Evolutionary conservation across 257 asterid genomes (phyloP).

Genomic region (Ehretia macrophylla): DNA sequence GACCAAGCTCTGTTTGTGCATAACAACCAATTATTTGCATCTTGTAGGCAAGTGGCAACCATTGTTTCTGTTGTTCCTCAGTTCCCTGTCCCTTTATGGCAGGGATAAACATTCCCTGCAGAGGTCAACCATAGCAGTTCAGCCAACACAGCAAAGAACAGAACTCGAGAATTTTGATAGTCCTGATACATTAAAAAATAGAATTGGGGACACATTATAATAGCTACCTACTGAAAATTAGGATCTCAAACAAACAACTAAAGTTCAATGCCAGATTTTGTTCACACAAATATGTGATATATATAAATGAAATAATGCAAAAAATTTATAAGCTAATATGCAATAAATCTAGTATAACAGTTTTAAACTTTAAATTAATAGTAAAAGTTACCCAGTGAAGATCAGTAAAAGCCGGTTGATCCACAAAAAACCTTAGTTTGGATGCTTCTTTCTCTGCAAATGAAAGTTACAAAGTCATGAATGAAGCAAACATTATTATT

Average conservation of each 20-base stretch:
- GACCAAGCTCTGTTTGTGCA: slow-evolving; percentile 99
- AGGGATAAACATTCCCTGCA: slow-evolving; percentile 95
- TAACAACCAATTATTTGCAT: slow-evolving; percentile 99
- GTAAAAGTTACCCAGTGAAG: slow-evolving; percentile 84
- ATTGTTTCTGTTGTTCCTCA: slow-evolving; percentile 81
- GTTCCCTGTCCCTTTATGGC: slow-evolving; percentile 93
- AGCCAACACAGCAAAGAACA: slow-evolving; percentile 7
- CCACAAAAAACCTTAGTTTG: slow-evolving; percentile 63
- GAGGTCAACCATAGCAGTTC: slow-evolving; percentile 16
- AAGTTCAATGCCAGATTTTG: too few relatives aligned
- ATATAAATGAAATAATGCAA: too few relatives aligned
- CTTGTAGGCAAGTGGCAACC: slow-evolving; percentile 91
- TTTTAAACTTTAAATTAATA: not conserved
- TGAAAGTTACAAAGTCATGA: slow-evolving; percentile 9
- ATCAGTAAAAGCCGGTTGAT: slow-evolving; percentile 93
- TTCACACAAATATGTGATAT: too few relatives aligned
- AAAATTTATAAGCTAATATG: too few relatives aligned
- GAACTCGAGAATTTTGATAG: too few relatives aligned
- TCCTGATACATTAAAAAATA: too few relatives aligned
- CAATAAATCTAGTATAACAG: too few relatives aligned
- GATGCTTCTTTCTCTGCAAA: slow-evolving; percentile 87
- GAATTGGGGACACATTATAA: too few relatives aligned
- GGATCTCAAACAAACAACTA: too few relatives aligned
- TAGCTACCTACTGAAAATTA: too few relatives aligned
- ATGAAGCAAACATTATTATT: not conserved